These are phyloP conservation scores for Apiospora rasikravindrae DNA, from an alignment of 2,329 filamentous ascomycete species.

Conservation along the genomic window DNA sequence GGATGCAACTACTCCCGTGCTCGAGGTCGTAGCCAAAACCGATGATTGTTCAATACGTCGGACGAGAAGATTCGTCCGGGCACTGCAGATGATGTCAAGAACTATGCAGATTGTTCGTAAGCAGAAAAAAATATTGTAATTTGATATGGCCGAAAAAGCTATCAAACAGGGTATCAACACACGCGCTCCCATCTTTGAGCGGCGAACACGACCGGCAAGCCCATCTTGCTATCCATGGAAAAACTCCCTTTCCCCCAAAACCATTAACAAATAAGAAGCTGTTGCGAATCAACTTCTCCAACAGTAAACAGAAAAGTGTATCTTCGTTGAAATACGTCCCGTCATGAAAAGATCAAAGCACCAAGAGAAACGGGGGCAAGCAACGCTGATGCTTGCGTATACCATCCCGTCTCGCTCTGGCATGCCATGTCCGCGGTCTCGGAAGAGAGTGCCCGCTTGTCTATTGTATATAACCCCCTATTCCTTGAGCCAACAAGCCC, in stretches of 20 bases:
- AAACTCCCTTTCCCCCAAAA: slow-evolving; percentile 5
- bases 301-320: neutral
- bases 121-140: neutral
- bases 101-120: neutral
- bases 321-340: slow-evolving; percentile 9
- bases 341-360: slow-evolving; percentile 4
- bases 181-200: slow-evolving; percentile 13
- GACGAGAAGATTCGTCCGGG: neutral
- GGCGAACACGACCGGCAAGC: neutral
- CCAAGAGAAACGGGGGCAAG: neutral
- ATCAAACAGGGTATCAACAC: slow-evolving; percentile 17
- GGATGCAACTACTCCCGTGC: neutral
- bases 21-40: neutral
- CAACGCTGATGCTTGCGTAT: neutral
- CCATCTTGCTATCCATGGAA: neutral
- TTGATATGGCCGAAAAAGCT: neutral
- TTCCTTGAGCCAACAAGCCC: neutral
- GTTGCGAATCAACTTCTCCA: neutral
- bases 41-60: no score
- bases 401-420: neutral
- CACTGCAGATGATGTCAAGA: neutral
- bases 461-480: neutral
- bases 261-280: neutral
- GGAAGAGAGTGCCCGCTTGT: neutral
- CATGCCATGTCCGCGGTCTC: slow-evolving; percentile 2